Base-by-base conservation (phyloP, 129 eudicot genomes). In the Centrapalus pauciflorus region DNA sequence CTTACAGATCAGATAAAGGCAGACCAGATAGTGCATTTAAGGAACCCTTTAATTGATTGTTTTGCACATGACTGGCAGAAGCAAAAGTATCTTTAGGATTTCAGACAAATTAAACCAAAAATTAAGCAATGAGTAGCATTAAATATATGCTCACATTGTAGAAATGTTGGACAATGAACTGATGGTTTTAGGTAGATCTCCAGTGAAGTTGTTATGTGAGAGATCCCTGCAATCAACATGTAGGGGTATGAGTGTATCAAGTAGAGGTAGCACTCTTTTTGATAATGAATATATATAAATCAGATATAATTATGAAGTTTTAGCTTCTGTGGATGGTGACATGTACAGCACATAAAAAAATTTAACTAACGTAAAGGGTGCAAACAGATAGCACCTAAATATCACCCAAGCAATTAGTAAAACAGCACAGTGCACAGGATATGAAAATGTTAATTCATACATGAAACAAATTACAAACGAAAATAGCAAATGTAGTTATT, bases 1-100 rank as follows among this genome's bases (percentile, higher is more conserved):
- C 96, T 93, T 89, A 93, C 99, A 93, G 66, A 49, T 84, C 75
- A 75, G 77, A 79, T 76, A 93, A 79, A 67, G 99, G 90, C 76
- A 93, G 81, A 67, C 80, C 82, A 66, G 79, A 69, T 20, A 93
- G 76, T 21, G 79, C 16, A 66, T 80, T 80, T 32, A 93, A 79
- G 60, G 96, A 71, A 16, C 99, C 99, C 26, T 87, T 89, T 40
- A 93, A 77, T 69, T 89, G 99, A 72, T 93, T 93, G 77, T 84
- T 89, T 66, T 93, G 95, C 84, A 84, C 73, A 59, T 76, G 83
- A 79, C 99, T 93, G 92, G 77, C 71, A 74, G n/a, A 65, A 60
- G 43, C 9, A 28, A 43, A 64, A 64, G 61, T n/a, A 48, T 77
- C 46, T 49, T 63, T 21, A 73, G 52, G 19, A 58, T 57, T 4